These are phyloP conservation scores for Candida yuanshanica DNA, from an alignment of 805 yeast genomes.

Conservation along the genomic window DNA sequence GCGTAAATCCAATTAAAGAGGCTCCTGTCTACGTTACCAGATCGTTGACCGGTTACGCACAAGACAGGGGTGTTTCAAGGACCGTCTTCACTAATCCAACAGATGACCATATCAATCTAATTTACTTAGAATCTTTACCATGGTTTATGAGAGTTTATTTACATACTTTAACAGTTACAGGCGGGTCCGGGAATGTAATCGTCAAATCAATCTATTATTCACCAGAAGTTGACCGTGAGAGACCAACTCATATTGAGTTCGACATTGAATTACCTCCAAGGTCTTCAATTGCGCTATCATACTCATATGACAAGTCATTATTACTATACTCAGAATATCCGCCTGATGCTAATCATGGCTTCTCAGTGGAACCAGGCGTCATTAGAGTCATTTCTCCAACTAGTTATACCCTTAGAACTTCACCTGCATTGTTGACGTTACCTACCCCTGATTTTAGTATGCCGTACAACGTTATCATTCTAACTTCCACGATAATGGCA, in stretches of 20 bases:
- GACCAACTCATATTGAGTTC: conserved; percentile 82
- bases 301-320: conserved; percentile 83
- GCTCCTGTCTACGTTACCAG: conserved; percentile 76
- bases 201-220: conserved; percentile 53
- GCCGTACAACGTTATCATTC: conserved; percentile 96
- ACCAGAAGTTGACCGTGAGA: conserved; percentile 74
- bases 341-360: conserved; percentile 99
- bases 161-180: conserved; percentile 47
- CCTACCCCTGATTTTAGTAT: conserved; percentile 98
- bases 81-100: conserved; percentile 70
- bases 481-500: conserved; percentile 91
- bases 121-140: conserved; percentile 79
- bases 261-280: conserved; percentile 57
- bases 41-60: conserved; percentile 87
- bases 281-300: conserved; percentile 55
- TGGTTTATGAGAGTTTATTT: conserved; percentile 88
- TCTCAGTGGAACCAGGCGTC: conserved; percentile 88
- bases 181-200: conserved; percentile 28
- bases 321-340: conserved; percentile 88
- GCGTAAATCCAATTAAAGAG: conserved; percentile 30
- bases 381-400: conserved; percentile 46
- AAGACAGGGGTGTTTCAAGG: conserved; percentile 85
- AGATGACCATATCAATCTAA: conserved; percentile 39
- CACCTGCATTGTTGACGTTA: conserved; percentile 77
- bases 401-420: conserved; percentile 60